Percentiles rank a stretch among this genome's conserved stretches.
Evolutionary conservation across 2,329 filamentous ascomycete species (phyloP).

Genomic region (Epichloe amarillans): DNA sequence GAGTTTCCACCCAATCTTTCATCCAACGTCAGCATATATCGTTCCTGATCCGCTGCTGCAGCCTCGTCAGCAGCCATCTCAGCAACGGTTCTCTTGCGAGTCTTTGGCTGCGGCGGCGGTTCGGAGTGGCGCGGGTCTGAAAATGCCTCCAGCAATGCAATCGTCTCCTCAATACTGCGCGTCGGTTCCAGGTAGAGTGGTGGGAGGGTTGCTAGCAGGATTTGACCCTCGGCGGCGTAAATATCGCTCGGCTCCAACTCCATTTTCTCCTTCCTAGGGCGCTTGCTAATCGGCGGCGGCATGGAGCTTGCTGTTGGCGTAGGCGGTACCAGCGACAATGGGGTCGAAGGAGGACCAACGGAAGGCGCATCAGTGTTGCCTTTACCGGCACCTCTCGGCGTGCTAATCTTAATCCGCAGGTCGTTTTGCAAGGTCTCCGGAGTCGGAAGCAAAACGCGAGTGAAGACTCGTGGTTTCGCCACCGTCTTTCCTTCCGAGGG

Average conservation of each 20-base stretch:
- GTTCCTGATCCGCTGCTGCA: constrained; percentile 73
- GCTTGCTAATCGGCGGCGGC: constrained; percentile 53
- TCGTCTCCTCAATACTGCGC: constrained; percentile 52
- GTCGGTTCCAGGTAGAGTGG: constrained; percentile 69
- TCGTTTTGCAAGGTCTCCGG: constrained; percentile 62
- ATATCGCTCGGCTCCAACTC: constrained; percentile 64
- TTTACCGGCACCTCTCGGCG: constrained; percentile 39
- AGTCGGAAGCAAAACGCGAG: constrained; percentile 77
- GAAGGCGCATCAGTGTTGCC: constrained; percentile 20
- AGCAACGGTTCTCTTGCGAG: constrained; percentile 82
- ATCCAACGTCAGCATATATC: constrained; percentile 86
- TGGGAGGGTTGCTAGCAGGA: constrained; percentile 60
- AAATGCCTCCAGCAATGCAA: constrained; percentile 56
- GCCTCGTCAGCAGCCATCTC: constrained; percentile 94
- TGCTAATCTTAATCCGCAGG: constrained; percentile 61
- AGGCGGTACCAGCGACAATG: constrained; percentile 43
- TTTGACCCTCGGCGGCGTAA: constrained; percentile 60
- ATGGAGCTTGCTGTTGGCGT: constrained; percentile 48
- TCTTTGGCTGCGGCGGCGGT: constrained; percentile 70
- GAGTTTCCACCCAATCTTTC: constrained; percentile 57
- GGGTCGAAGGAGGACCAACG: constrained; percentile 53
- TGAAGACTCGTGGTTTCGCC: constrained; percentile 53
- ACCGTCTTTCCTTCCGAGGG: constrained; percentile 18
- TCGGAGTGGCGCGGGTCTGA: constrained; percentile 67
- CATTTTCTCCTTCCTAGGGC: constrained; percentile 56